Evolutionary conservation across 1,284 basidiomycete genomes (phyloP).

Genomic region (Microbotryomycetes sp.): DNA sequence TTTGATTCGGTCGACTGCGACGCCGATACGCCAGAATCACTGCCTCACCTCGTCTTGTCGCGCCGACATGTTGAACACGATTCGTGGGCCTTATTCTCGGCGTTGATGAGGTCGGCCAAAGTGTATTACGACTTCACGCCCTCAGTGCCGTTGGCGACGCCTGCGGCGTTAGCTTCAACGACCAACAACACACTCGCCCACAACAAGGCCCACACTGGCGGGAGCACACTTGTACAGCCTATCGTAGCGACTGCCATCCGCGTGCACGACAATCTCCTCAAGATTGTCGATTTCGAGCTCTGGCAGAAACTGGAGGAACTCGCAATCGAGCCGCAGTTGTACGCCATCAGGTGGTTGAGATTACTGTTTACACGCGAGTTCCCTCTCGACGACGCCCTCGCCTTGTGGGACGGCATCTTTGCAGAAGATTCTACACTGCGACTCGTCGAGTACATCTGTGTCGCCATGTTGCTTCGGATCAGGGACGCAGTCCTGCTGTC

Average conservation of each 20-base stretch:
- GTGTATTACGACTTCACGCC: constrained; percentile 83
- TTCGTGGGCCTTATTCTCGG: constrained; percentile 68
- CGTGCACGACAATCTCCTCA: constrained; percentile 64
- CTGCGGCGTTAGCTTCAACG: background rate
- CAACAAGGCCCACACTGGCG: constrained; percentile 44
- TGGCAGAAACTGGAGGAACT: constrained; percentile 64
- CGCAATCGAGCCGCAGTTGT: constrained; percentile 87
- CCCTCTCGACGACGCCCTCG: constrained; percentile 59
- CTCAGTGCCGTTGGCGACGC: constrained; percentile 36
- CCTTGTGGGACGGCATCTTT: constrained; percentile 85
- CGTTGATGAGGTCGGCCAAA: constrained; percentile 66
- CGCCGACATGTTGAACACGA: constrained; percentile 68
- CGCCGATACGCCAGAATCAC: constrained; percentile 1
- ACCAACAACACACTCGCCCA: constrained; percentile 30
- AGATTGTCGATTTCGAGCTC: constrained; percentile 71
- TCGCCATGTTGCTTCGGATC: constrained; percentile 86
- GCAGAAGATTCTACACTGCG: constrained; percentile 64
- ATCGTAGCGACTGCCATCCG: constrained; percentile 71
- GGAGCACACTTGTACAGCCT: constrained; percentile 53
- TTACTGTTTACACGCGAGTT: constrained; percentile 86
- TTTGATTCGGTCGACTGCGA: constrained; percentile 54
- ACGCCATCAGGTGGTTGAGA: constrained; percentile 90
- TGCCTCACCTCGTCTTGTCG: constrained; percentile 48
- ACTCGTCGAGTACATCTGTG: constrained; percentile 71
- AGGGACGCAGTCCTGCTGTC: constrained; percentile 75